Conservation (phyloP, 306 rosid species). For the Fragaria nilgerrensis region DNA sequence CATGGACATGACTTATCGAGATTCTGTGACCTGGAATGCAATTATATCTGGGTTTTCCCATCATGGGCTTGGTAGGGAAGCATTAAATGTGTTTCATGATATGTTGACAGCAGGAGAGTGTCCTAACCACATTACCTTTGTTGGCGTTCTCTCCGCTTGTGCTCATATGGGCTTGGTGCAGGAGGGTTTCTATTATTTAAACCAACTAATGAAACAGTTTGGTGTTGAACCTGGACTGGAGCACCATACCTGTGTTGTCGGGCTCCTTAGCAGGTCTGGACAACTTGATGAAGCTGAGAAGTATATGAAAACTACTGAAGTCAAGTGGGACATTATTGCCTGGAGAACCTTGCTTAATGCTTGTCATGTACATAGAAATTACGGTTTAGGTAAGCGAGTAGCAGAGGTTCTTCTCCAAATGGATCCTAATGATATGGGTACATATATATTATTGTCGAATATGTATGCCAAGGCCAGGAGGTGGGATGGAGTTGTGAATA, state of each 20-base stretch:
- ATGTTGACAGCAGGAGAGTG: conserved; percentile 43
- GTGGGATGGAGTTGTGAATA: conserved; percentile 44
- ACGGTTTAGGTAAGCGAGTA: conserved; percentile 29
- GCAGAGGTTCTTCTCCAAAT: conserved; percentile 30
- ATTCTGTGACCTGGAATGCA: conserved; percentile 55
- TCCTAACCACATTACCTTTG: conserved; percentile 52
- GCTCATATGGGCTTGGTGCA: conserved; percentile 52
- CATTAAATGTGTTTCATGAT: conserved; percentile 47
- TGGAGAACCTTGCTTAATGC: conserved; percentile 42
- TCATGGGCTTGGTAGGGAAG: conserved; percentile 67
- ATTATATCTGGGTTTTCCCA: conserved; percentile 68
- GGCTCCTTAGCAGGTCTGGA: conserved; percentile 41
- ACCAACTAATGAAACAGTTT: conserved; percentile 40
- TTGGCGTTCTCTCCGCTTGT: conserved; percentile 61
- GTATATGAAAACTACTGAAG: conserved; percentile 27
- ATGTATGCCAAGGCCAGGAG: conserved; percentile 42
- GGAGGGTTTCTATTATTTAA: conserved; percentile 52
- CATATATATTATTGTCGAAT: conserved; percentile 36
- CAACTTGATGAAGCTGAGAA: conserved; percentile 35
- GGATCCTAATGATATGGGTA: conserved; percentile 40
- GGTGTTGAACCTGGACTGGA: conserved; percentile 35
- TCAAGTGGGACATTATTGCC: conserved; percentile 39
- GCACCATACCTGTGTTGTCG: conserved; percentile 41
- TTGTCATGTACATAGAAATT: conserved; percentile 33
- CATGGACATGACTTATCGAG: conserved; percentile 34